Conservation (phyloP, 768 basidiomycete species). For the Termitomyces sp. region DNA sequence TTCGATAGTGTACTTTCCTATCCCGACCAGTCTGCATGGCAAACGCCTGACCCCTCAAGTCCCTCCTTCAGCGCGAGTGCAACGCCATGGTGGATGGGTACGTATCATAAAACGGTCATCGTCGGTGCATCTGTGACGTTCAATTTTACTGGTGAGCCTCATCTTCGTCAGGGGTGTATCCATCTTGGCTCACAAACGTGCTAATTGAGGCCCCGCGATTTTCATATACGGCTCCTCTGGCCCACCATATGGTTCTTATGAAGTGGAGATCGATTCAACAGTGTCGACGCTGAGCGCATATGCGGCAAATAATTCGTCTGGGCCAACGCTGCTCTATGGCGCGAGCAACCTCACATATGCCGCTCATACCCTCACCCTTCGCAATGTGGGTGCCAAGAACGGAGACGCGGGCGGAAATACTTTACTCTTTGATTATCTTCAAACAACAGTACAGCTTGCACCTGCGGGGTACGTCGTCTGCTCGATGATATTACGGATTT, state of each 20-base stretch:
- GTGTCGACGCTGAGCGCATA: slow-evolving; percentile 27
- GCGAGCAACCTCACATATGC: slow-evolving; percentile 32
- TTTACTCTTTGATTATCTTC: slow-evolving; percentile 38
- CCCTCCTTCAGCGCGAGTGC: slow-evolving; percentile 26
- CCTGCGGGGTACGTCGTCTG: slow-evolving; percentile 31
- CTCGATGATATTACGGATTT: neutral
- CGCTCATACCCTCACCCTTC: slow-evolving; percentile 31
- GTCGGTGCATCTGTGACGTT: slow-evolving; percentile 31
- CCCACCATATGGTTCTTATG: slow-evolving; percentile 37
- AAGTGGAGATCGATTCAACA: slow-evolving; percentile 32
- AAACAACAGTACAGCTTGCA: slow-evolving; percentile 37
- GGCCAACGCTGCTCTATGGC: slow-evolving; percentile 28
- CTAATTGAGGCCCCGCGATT: slow-evolving; percentile 31
- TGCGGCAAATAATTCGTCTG: slow-evolving; percentile 24
- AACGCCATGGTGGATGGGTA: slow-evolving; percentile 38
- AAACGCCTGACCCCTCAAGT: slow-evolving; percentile 43
- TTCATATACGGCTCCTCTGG: slow-evolving; percentile 39
- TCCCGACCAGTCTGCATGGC: slow-evolving; percentile 33
- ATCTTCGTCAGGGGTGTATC: neutral
- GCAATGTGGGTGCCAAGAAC: slow-evolving; percentile 33
- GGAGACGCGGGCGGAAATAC: slow-evolving; percentile 31
- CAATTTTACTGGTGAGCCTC: slow-evolving; percentile 36
- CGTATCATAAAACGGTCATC: slow-evolving; percentile 36
- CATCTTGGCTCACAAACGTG: neutral
- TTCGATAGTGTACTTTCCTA: slow-evolving; percentile 41